These are phyloP conservation scores for Heteromeles arbutifolia DNA, from an alignment of 306 rosid genomes.

Conservation along the genomic window DNA sequence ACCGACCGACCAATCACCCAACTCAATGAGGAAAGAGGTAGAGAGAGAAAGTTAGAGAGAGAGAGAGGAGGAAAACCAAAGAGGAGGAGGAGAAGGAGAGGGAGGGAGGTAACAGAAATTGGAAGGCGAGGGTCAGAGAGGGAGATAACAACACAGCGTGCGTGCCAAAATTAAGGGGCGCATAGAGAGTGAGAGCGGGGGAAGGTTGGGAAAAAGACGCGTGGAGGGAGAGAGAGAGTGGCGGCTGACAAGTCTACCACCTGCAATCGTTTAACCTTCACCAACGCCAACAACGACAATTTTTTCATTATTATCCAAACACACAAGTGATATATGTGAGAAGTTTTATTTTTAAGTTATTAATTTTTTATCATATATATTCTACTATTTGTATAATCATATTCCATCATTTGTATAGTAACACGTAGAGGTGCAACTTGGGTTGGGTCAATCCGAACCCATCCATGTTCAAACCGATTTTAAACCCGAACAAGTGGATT, in stretches of 20 bases:
- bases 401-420: no score
- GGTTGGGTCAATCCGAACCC: no score
- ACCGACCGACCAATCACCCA: background rate
- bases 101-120: background rate
- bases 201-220: conserved; percentile 6
- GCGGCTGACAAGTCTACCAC: background rate
- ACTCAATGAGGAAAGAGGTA: background rate
- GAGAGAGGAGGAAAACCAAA: background rate
- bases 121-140: background rate
- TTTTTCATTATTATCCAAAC: no score
- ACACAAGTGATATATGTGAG: no score
- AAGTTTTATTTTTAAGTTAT: no score
- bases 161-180: conserved; percentile 17
- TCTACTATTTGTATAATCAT: fast-evolving
- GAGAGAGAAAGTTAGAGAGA: background rate
- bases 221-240: conserved; percentile 1
- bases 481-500: no score
- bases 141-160: background rate
- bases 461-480: no score
- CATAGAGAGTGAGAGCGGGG: background rate
- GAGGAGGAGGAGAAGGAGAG: background rate
- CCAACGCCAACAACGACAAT: background rate
- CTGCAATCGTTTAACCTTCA: background rate
- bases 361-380: no score
- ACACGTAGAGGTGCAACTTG: no score